Evolutionary conservation across 2,329 filamentous ascomycete genomes (phyloP), one percentile per base, ranked within the genome.

Genomic region (Apiospora malaysiana): DNA sequence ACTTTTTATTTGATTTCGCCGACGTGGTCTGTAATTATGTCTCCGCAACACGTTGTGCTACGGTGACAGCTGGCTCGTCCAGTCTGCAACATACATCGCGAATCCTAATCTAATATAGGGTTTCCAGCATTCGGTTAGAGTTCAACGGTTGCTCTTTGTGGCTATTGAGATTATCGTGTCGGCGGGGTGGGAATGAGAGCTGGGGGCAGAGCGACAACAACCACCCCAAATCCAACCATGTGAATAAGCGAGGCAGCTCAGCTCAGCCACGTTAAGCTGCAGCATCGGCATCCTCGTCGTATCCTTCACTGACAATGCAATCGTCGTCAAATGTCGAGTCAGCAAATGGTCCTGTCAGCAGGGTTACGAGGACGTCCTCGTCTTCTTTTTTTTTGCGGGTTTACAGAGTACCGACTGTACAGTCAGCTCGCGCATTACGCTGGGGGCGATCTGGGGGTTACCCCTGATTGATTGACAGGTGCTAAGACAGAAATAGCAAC

Each of bases 381-480:
- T 45, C 45, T 32, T 3, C 45, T 47, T 16, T 2, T 7, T 40
- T 63, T 63, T 63, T 63, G 56, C 56, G 27, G 56, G 56, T 63
- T 63, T 27, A 32, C 51, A 16, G n/a, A n/a, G n/a, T 59, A 42
- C 4, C 12, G 2, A 9, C 40, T 42, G 42, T 45, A 63, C 27
- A 63, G 32, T 63, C 56, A 63, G 56, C 56, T 14, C 21, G 56
- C 56, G 32, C 56, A 23, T 45, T 45, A 2, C 42, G 42, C 42
- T 16, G 16, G 12, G 42, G 56, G 56, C 56, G 25, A 63, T 63
- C 32, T 63, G 27, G 56, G 56, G 56, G 56, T n/a, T 9, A n/a
- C 56, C 56, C 56, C 56, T 63, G 56, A 40, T n/a, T 47, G 45
- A 47, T 40, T 63, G 56, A 63, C 56, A 63, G 56, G 56, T 40